Evolutionary conservation across 805 yeast species (phyloP), one percentile per base, ranked within the genome.

Genomic region (Torulaspora indica): DNA sequence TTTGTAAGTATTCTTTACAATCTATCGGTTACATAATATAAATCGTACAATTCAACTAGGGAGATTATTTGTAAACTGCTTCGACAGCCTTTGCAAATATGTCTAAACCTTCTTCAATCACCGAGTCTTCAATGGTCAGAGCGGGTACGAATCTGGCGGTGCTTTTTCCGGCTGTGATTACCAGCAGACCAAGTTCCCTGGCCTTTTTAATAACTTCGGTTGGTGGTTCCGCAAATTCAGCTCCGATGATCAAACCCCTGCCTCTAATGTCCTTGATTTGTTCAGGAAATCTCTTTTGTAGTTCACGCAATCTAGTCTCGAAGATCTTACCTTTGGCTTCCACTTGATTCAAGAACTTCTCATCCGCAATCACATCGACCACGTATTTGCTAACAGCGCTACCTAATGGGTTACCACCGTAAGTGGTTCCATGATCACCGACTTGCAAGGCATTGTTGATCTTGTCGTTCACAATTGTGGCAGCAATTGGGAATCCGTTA

Each of bases 371-470:
- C 55, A 78, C 75, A 42, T 75, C 80, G 18, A 93, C 67, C 10
- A 93, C 95, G 58, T 84, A 81, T 34, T 74, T 70, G 4, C 89
- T 96, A 39, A 93, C 77, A 50, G 90, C 78, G 28, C 91, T 75
- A 4, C 89, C 98, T 51, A 93, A 71, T 43, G 98, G 98, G 65
- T 93, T 93, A 44, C 98, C 98, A 51, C 98, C 98, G 61, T 84
- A 91, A 0, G 98, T 91, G 2, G 98, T 91, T 45, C 98, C 98
- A 63, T 91, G 98, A 61, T 93, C 98, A 46, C 98, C 98, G 17
- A 87, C 91, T 46, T 79, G 73, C 54, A 93, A 70, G 1, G 72
- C 77, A 8, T 71, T 64, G 60, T 89, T 95, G 20, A 93, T 84
- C 39, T 77, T 74, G 52, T 87, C 93, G 43, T 86, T 78, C 46